Evolutionary conservation across 441 rosid genomes (phyloP).

Genomic region (Croton laevigatus): DNA sequence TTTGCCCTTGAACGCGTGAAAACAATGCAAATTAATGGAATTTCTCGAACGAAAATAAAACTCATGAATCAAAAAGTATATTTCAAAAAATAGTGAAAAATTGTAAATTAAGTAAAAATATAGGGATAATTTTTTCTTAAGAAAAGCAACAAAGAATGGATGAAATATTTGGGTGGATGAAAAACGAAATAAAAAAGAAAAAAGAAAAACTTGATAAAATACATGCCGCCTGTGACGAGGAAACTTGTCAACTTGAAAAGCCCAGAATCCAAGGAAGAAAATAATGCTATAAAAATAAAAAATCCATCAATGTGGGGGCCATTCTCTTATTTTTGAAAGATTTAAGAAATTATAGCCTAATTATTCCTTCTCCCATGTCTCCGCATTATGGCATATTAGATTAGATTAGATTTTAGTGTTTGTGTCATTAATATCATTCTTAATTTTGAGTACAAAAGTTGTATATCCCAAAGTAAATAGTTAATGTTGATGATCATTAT

Average conservation of each 20-base stretch:
- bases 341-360: conserved; percentile 1
- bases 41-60: no score
- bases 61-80: no score
- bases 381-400: not conserved
- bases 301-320: conserved; percentile 24
- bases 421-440: not conserved
- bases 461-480: no score
- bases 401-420: not conserved
- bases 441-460: no score
- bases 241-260: conserved; percentile 39
- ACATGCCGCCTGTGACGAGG: conserved; percentile 31
- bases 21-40: no score
- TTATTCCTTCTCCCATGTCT: conserved; percentile 2
- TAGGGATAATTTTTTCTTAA: no score
- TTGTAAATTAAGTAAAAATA: no score
- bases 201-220: not conserved
- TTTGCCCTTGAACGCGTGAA: no score
- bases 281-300: conserved; percentile 20
- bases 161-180: no score
- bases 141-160: no score
- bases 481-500: no score
- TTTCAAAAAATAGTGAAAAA: no score
- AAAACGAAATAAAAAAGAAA: not conserved
- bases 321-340: not conserved
- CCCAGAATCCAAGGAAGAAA: conserved; percentile 39